Base-by-base conservation (phyloP, 345 rosid genomes). In the Citrus unshiu region DNA sequence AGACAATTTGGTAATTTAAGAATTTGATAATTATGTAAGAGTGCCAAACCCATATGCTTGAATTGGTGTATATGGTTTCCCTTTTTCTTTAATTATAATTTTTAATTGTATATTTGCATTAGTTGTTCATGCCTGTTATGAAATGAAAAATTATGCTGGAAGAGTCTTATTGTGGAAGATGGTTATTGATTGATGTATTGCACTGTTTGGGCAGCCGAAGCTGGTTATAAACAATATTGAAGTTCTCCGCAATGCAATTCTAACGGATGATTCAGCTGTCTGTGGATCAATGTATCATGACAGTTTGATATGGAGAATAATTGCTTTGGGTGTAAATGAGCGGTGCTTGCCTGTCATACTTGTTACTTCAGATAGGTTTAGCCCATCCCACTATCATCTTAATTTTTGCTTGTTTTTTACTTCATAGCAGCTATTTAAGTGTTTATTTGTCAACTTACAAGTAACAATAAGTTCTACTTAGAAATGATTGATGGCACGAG, bases 161-260 rank as follows among this genome's bases (percentile, higher is more conserved):
- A 74, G 24, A 39, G 51, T 21, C 49, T 49, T 21, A 57, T 30
- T 64, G n/a, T 51, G 61, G 54, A 19, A 18, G 13, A 46, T 62
- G 14, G 18, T 21, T 46, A 34, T 66, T 24, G 46, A 70, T 60
- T 30, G 70, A 54, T 57, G 24, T 43, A 66, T 74, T 75, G 32
- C 76, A 72, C 80, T 66, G 37, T 63, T 54, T 86, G 85, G 84
- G 86, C 98, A 96, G 99, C 98, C 97, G 29, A 97, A 97, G 91
- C 89, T 97, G 85, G 89, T 97, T 71, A 92, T 97, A 79, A 97
- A 96, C 93, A 93, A 96, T 83, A 85, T 93, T 80, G 98, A 97
- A 80, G 87, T 91, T 80, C 92, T 96, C 71, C 88, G 88, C 84
- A 89, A 73, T 83, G 94, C 98, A n/a, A 78, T 84, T 77, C 84